These are phyloP conservation scores for Artemisia annua DNA, from an alignment of 129 eudicot species.

Conservation along the genomic window DNA sequence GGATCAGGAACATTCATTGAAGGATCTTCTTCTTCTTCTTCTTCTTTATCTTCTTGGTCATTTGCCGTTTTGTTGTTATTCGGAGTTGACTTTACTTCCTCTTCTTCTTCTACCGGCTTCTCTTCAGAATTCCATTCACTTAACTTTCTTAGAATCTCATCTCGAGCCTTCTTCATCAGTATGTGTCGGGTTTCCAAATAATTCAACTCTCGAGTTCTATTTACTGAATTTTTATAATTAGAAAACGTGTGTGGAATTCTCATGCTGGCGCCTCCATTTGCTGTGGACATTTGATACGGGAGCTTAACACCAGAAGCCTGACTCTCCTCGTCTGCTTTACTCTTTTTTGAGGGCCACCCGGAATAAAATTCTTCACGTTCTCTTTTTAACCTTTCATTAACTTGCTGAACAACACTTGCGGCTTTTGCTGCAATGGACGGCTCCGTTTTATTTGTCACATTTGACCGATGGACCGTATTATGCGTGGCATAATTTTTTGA, in stretches of 20 bases:
- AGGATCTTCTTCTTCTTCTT: conserved; percentile 24
- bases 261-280: conserved; percentile 39
- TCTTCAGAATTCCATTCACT: conserved; percentile 44
- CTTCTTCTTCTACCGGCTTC: conserved; percentile 18
- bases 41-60: conserved; percentile 26
- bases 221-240: conserved; percentile 30
- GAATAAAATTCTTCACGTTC: conserved; percentile 53
- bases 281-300: conserved; percentile 37
- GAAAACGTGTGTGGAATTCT: conserved; percentile 32
- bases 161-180: conserved; percentile 58
- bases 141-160: conserved; percentile 46
- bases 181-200: conserved; percentile 50
- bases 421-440: conserved; percentile 65
- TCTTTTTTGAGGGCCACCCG: conserved; percentile 49
- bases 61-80: background rate
- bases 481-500: conserved; percentile 36
- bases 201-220: conserved; percentile 58
- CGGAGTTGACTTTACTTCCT: conserved; percentile 13
- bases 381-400: conserved; percentile 66
- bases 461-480: conserved; percentile 30
- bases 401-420: conserved; percentile 57
- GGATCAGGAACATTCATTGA: conserved; percentile 92
- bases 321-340: conserved; percentile 42
- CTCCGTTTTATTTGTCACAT: conserved; percentile 15
- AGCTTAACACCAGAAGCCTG: conserved; percentile 30